Evolutionary conservation across 805 yeast genomes (phyloP).

Genomic region (Priceomyces haplophilus): DNA sequence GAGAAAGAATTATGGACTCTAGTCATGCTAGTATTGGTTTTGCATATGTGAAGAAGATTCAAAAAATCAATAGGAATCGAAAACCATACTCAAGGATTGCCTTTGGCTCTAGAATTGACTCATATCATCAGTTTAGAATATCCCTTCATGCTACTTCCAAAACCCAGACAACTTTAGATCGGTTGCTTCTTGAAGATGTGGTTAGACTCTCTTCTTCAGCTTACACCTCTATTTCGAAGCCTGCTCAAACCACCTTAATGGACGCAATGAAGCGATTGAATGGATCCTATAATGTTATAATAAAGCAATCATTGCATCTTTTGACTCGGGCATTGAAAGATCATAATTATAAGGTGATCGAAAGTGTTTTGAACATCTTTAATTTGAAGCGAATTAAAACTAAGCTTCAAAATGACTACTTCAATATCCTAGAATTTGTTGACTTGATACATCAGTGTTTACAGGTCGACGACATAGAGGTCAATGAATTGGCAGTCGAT

Average conservation of each 20-base stretch:
- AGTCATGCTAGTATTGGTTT: conserved; percentile 57
- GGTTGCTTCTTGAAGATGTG: conserved; percentile 59
- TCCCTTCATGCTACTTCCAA: conserved; percentile 70
- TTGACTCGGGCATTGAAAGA: conserved; percentile 49
- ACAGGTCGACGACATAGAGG: conserved; percentile 51
- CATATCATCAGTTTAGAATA: conserved; percentile 73
- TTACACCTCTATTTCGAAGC: conserved; percentile 63
- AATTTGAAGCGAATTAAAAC: conserved; percentile 54
- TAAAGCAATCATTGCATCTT: conserved; percentile 47
- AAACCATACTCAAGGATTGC: conserved; percentile 77
- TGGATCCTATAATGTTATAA: conserved; percentile 58
- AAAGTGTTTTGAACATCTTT: conserved; percentile 62
- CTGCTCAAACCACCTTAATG: conserved; percentile 66
- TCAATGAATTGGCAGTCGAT: conserved; percentile 52
- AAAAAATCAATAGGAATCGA: conserved; percentile 57
- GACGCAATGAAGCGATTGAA: conserved; percentile 68
- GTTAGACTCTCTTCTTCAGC: conserved; percentile 63
- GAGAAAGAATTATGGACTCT: conserved; percentile 58
- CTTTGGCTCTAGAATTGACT: conserved; percentile 68
- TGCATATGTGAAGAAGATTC: conserved; percentile 54
- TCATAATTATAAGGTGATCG: conserved; percentile 53
- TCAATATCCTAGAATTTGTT: conserved; percentile 47
- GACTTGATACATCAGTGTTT: conserved; percentile 53
- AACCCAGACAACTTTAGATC: conserved; percentile 64
- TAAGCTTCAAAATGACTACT: conserved; percentile 56